phyloP scores from a whole-genome alignment of 352 stramenopile genomes.

The Globisporangium ultimum region DNA sequence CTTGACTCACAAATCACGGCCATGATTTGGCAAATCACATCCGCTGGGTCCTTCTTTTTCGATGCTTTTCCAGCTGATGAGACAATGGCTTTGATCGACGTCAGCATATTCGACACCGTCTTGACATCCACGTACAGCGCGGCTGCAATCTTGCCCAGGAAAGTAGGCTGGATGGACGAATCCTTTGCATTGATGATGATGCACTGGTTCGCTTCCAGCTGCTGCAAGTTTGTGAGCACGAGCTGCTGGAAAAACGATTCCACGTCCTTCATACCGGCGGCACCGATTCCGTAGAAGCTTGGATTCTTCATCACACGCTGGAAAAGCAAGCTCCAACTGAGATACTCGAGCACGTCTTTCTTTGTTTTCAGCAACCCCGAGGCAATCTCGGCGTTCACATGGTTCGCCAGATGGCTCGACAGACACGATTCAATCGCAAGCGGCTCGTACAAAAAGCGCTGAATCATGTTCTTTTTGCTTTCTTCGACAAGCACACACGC shows the following conservation, averaged over 20 bases:
- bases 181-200: slow-evolving; percentile 49
- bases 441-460: slow-evolving; percentile 97
- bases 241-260: slow-evolving; percentile 84
- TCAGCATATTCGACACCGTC: slow-evolving; percentile 77
- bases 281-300: slow-evolving; percentile 90
- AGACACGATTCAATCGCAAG: slow-evolving; percentile 97
- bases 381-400: slow-evolving; percentile 97
- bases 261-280: slow-evolving; percentile 43
- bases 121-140: slow-evolving; percentile 96
- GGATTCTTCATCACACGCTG: slow-evolving; percentile 95
- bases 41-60: slow-evolving; percentile 12
- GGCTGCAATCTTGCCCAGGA: slow-evolving; percentile 90
- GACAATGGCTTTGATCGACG: slow-evolving; percentile 23
- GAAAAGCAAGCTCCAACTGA: slow-evolving; percentile 98
- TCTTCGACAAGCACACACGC: slow-evolving; percentile 97
- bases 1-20: slow-evolving; percentile 64
- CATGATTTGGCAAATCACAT: slow-evolving; percentile 30
- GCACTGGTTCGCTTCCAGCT: slow-evolving; percentile 88
- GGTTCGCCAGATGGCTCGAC: slow-evolving; percentile 87
- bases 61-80: slow-evolving; percentile 7
- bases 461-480: slow-evolving; percentile 98
- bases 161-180: slow-evolving; percentile 69
- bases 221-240: slow-evolving; percentile 63
- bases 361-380: slow-evolving; percentile 85
- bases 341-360: slow-evolving; percentile 92